Conservation (phyloP, 208 protist species). For the Leishmania lainsoni region DNA sequence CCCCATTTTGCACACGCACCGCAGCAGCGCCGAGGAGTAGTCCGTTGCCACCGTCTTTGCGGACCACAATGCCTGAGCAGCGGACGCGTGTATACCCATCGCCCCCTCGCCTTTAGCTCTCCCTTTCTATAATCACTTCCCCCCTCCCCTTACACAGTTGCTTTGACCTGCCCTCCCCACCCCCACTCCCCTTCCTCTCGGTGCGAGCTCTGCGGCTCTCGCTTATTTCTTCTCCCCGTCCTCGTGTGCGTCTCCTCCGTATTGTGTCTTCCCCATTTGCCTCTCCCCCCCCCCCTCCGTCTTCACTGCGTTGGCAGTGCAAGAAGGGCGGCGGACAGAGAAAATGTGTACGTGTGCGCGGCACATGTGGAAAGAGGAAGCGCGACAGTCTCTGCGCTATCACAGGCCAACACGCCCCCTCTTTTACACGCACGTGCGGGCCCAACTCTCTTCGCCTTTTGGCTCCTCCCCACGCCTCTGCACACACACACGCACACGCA, state of each 20-base stretch:
- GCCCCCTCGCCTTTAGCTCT: background rate
- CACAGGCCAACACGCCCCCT: no score
- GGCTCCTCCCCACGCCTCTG: no score
- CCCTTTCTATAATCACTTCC: no score
- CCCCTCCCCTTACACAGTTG: background rate
- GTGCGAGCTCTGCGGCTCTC: background rate
- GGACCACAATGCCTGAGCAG: background rate
- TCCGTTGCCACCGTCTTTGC: background rate
- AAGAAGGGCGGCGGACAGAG: background rate
- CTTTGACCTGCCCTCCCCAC: background rate
- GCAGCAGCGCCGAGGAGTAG: background rate
- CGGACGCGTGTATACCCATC: background rate
- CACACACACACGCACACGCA: no score
- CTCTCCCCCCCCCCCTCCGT: background rate
- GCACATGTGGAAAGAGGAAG: no score
- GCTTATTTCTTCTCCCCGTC: background rate
- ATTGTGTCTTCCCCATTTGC: background rate
- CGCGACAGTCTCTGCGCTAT: no score
- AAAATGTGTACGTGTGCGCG: no score
- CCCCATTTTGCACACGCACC: background rate
- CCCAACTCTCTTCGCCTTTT: no score
- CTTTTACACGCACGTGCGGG: no score
- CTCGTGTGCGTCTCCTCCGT: no score
- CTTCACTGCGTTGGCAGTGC: background rate
- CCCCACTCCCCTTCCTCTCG: background rate